Evolutionary conservation across 78 protist species (phyloP).

Genomic region (Capsaspora owczarzaki): DNA sequence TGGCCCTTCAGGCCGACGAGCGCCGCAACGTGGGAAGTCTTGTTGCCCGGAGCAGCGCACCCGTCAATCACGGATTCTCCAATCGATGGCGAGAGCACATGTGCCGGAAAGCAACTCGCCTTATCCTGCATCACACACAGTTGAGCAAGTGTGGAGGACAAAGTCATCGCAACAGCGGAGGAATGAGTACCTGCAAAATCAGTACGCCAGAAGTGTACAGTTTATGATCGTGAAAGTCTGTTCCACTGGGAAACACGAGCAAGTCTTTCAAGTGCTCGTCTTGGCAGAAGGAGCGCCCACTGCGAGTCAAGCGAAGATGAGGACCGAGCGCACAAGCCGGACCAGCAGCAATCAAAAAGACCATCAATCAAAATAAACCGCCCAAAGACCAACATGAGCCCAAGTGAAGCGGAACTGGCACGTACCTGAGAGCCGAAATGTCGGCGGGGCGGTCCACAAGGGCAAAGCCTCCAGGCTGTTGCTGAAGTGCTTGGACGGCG

Average conservation of each 20-base stretch:
- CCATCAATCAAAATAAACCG: neutral
- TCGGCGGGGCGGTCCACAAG: neutral
- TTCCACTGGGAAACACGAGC: slow-evolving; percentile 6
- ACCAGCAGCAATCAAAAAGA: neutral
- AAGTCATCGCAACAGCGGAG: no score
- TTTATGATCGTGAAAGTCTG: slow-evolving; percentile 13
- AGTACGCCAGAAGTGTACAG: neutral
- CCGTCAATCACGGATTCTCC: slow-evolving; percentile 33
- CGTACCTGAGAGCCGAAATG: neutral
- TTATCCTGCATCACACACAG: slow-evolving; percentile 25
- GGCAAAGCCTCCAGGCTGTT: neutral
- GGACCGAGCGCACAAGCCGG: neutral
- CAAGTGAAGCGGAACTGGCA: neutral
- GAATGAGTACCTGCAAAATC: slow-evolving; percentile 14
- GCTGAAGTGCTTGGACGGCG: neutral
- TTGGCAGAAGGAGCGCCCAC: neutral
- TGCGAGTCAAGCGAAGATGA: neutral
- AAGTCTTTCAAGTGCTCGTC: slow-evolving; percentile 10
- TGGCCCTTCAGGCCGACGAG: neutral
- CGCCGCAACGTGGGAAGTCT: slow-evolving; percentile 22
- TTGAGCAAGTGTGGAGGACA: neutral
- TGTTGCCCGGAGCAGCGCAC: slow-evolving; percentile 67
- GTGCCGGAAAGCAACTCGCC: slow-evolving; percentile 60
- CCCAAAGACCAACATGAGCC: neutral
- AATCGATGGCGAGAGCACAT: slow-evolving; percentile 38